Evolutionary conservation across 139 green algal species (phyloP), one percentile per base, ranked within the genome.

Genomic region (Coelastrella sp.): DNA sequence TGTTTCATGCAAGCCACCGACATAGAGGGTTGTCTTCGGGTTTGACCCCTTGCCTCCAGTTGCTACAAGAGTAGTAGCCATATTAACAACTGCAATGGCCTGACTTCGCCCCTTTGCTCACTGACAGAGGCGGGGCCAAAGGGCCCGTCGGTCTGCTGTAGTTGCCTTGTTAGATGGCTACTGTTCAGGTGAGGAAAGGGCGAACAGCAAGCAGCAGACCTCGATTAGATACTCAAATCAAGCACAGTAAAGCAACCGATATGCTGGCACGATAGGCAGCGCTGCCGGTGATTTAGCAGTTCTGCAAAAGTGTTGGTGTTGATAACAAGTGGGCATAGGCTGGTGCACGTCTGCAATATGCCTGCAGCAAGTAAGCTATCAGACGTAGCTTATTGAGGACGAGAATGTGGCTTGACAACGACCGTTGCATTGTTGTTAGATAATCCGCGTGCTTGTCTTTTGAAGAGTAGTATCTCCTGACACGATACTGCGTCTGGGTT

Each of bases 1-100:
- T 8, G 74, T 94, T 73, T 99, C 97, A 66, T 98, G 97, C 59
- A 99, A 92, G 9, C 98, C 98, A 61, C 98, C 98, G 0, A 99
- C 96, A 78, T 99, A 99, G 5, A 99, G 91, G 0, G 95, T 96
- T 4, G 95, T 99, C 91, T 99, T 99, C 0, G 96, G 96, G 84
- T 98, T 98, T 20, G 91, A 95, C 9, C 97, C 93, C 49, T 94
- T 94, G 49, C 96, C 96, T 4, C 87, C 88, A 8, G 96, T 92
- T 4, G 90, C 89, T 0, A 98, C 95, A 12, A 96, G 27, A 4
- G 96, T 97, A 7, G 93, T 95, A 73, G 93, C 17, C 92, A 90
- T 90, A 17, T 25, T 78, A 78, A 70, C 15, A 14, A 3, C 12
- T 17, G 12, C 63, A 22, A 70, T 70, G 63, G 12, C 63, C 15